These are phyloP conservation scores for Diaporthe eres DNA, from an alignment of 2,329 filamentous ascomycete genomes.

Conservation along the genomic window DNA sequence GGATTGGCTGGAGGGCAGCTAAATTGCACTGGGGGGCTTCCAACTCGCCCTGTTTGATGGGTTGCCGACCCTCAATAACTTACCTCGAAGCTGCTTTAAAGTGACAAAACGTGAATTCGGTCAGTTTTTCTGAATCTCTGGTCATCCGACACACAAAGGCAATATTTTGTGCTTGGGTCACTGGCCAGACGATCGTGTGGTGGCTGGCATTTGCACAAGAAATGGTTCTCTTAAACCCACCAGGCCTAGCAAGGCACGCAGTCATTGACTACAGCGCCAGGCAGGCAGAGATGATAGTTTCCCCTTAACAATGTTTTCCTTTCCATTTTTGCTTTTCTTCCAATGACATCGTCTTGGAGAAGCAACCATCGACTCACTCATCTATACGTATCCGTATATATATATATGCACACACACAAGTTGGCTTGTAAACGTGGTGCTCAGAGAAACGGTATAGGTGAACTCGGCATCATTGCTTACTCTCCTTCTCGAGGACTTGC, in stretches of 20 bases:
- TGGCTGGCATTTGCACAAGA: neutral
- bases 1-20: constrained; percentile 37
- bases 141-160: neutral
- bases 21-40: constrained; percentile 25
- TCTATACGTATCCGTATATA: neutral
- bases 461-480: neutral
- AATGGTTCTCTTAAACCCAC: neutral
- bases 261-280: neutral
- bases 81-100: neutral
- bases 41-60: neutral
- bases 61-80: neutral
- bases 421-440: neutral
- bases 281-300: neutral
- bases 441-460: neutral
- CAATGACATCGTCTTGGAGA: neutral
- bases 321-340: neutral
- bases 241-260: neutral
- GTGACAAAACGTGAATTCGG: neutral
- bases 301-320: too few relatives aligned
- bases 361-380: neutral
- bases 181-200: neutral
- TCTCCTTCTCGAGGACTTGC: neutral
- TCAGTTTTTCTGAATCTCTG: neutral
- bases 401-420: neutral
- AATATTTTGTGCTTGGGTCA: neutral